Evolutionary conservation across 2,329 filamentous ascomycete genomes (phyloP).

Genomic region (Colletotrichum tanaceti): DNA sequence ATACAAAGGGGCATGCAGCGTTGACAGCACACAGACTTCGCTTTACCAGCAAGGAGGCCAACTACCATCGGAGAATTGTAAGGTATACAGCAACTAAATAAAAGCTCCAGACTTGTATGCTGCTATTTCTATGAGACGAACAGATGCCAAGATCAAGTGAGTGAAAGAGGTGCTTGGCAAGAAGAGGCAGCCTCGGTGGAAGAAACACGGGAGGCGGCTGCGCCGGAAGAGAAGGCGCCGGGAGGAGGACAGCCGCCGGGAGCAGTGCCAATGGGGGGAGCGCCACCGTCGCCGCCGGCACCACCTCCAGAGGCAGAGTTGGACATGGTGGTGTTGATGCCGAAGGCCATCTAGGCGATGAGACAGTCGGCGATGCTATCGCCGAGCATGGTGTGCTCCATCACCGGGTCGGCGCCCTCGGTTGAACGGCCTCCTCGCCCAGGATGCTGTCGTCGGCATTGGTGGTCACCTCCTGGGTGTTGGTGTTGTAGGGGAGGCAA

Average conservation of each 20-base stretch:
- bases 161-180: background rate
- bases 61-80: background rate
- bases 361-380: conserved; percentile 63
- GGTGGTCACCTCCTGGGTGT: conserved; percentile 56
- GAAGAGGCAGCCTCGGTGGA: background rate
- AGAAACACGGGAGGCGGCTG: background rate
- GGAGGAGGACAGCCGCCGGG: background rate
- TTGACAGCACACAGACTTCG: too few relatives aligned
- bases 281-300: conserved; percentile 31
- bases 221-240: background rate
- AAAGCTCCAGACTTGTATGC: background rate
- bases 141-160: background rate
- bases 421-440: conserved; percentile 57
- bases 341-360: conserved; percentile 65
- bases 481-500: conserved; percentile 58
- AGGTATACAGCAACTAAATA: background rate
- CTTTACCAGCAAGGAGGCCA: background rate
- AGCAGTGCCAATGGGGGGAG: conserved; percentile 36
- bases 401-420: conserved; percentile 66
- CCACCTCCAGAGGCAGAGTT: conserved; percentile 44
- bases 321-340: conserved; percentile 53
- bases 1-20: too few relatives aligned
- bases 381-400: conserved; percentile 68
- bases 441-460: conserved; percentile 65
- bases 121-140: background rate